Evolutionary conservation across 345 rosid genomes (phyloP).

Genomic region (Salix dunnii): DNA sequence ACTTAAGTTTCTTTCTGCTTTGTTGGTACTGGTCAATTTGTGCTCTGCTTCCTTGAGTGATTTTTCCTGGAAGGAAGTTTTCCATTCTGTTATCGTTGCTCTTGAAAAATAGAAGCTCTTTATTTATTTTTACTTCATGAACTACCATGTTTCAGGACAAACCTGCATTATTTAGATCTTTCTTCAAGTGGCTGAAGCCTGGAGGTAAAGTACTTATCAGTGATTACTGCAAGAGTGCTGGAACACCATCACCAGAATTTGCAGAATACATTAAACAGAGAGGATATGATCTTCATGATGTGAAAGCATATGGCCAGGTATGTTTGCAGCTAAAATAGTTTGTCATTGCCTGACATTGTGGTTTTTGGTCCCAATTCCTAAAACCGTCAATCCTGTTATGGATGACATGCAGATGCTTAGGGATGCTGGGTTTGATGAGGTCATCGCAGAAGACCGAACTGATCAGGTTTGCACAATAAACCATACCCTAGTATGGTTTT

Average conservation of each 20-base stretch:
- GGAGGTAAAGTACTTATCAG: constrained; percentile 94
- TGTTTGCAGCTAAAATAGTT: constrained; percentile 1
- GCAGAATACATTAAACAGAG: constrained; percentile 70
- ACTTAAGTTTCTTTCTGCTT: not conserved
- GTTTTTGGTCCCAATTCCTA: not conserved
- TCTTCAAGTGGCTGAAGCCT: constrained; percentile 91
- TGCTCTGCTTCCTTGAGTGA: not conserved
- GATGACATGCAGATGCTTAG: constrained; percentile 55
- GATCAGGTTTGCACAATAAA: constrained; percentile 49
- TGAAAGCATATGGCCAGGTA: constrained; percentile 83
- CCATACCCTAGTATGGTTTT: not conserved
- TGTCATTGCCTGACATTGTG: not conserved
- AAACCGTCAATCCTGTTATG: constrained; percentile 4
- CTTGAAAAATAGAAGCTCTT: not conserved
- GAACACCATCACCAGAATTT: constrained; percentile 67
- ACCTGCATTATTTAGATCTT: constrained; percentile 74
- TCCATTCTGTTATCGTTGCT: not conserved
- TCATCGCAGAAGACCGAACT: constrained; percentile 76
- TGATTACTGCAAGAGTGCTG: constrained; percentile 75
- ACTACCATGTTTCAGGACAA: constrained; percentile 61
- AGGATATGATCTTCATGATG: constrained; percentile 91
- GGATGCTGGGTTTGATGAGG: constrained; percentile 80
- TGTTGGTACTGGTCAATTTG: not conserved
- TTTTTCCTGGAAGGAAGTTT: not conserved
- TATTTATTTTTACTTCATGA: not conserved